These are phyloP conservation scores for Rhodotorula sp. DNA, from an alignment of 1,284 basidiomycete species.

Conservation along the genomic window DNA sequence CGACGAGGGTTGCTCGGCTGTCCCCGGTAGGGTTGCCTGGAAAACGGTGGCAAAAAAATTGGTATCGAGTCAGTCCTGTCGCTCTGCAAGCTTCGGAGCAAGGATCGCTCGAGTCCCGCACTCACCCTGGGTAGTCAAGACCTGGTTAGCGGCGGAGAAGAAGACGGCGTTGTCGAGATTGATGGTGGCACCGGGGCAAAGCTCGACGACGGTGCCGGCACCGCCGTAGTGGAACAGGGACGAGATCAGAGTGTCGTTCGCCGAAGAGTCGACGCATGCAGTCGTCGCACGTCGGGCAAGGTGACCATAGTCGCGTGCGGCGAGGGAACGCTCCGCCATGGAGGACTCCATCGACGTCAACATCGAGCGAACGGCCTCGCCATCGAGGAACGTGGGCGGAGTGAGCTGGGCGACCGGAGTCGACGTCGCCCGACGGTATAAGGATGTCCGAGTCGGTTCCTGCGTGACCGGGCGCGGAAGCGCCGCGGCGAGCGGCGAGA, in stretches of 20 bases:
- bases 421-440: background rate
- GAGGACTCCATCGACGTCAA: slow-evolving; percentile 23
- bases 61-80: background rate
- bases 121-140: slow-evolving; percentile 49
- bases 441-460: slow-evolving; percentile 7
- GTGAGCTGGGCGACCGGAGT: slow-evolving; percentile 13
- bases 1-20: slow-evolving; percentile 50
- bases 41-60: background rate
- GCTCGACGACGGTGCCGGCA: slow-evolving; percentile 51
- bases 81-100: no score
- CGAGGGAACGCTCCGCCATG: slow-evolving; percentile 14
- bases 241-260: slow-evolving; percentile 39
- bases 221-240: slow-evolving; percentile 40
- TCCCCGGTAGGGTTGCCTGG: slow-evolving; percentile 51
- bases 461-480: slow-evolving; percentile 8
- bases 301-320: slow-evolving; percentile 4
- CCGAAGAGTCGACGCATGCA: slow-evolving; percentile 35
- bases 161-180: slow-evolving; percentile 50
- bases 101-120: background rate
- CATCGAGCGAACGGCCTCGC: slow-evolving; percentile 15
- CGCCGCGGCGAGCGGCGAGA: slow-evolving; percentile 18
- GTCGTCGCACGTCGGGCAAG: background rate
- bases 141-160: slow-evolving; percentile 54
- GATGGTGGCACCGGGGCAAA: slow-evolving; percentile 53
- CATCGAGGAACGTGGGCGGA: slow-evolving; percentile 18